Evolutionary conservation across 1,284 basidiomycete species (phyloP).

Genomic region (Xerocomus amazonicus): DNA sequence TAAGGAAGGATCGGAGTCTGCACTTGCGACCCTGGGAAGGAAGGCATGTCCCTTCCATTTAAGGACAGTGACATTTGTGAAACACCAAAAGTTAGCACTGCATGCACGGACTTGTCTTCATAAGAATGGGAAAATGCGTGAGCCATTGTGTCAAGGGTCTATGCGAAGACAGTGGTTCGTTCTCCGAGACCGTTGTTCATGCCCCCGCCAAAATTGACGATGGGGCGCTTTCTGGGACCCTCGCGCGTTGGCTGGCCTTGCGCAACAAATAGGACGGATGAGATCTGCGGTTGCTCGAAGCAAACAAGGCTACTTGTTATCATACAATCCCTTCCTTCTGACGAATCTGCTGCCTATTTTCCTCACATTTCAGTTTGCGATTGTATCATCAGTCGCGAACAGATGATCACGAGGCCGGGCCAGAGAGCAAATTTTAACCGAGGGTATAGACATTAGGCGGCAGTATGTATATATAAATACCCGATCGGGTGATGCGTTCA

Average conservation of each 20-base stretch:
- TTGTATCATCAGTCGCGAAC: too few relatives aligned
- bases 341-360: neutral
- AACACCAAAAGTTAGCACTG: slow-evolving; percentile 95
- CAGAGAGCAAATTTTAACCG: too few relatives aligned
- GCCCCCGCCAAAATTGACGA: slow-evolving; percentile 22
- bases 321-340: too few relatives aligned
- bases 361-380: too few relatives aligned
- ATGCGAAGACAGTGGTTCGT: slow-evolving; percentile 39
- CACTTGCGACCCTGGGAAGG: slow-evolving; percentile 9
- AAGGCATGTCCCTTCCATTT: slow-evolving; percentile 71
- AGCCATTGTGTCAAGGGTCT: slow-evolving; percentile 35
- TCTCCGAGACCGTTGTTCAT: slow-evolving; percentile 33
- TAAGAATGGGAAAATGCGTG: slow-evolving; percentile 86
- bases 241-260: neutral
- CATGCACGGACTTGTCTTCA: slow-evolving; percentile 99
- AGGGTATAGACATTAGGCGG: too few relatives aligned
- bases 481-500: too few relatives aligned
- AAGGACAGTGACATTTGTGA: slow-evolving; percentile 74
- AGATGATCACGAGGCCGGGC: too few relatives aligned
- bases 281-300: neutral
- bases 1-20: slow-evolving; percentile 50
- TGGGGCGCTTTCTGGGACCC: neutral
- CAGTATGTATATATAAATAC: too few relatives aligned
- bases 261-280: neutral
- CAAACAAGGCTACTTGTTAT: too few relatives aligned